A percentile compares a stretch with the other conserved stretches of the same genome.
Evolutionary conservation across 805 yeast genomes (phyloP).

Genomic region (Starmerella floricola): DNA sequence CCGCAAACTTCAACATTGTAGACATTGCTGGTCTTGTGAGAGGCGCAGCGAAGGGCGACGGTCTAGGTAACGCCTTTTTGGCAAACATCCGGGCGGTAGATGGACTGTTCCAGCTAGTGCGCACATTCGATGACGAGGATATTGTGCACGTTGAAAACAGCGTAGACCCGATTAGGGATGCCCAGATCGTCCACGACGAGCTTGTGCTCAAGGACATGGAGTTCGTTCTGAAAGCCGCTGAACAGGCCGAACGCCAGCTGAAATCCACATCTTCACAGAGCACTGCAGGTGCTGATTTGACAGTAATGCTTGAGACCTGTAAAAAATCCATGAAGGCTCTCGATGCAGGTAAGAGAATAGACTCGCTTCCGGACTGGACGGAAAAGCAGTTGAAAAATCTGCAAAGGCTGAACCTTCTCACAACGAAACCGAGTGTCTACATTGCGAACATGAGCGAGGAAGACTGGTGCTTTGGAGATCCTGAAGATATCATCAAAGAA

Average conservation of each 20-base stretch:
- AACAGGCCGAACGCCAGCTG: constrained; percentile 35
- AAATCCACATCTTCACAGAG: constrained; percentile 20
- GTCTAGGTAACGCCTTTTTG: constrained; percentile 62
- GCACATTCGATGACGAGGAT: constrained; percentile 52
- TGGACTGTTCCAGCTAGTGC: constrained; percentile 56
- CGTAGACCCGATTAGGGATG: constrained; percentile 53
- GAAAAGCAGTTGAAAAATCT: constrained; percentile 42
- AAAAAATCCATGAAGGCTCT: constrained; percentile 35
- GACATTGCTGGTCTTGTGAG: constrained; percentile 63
- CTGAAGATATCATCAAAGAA: constrained; percentile 34
- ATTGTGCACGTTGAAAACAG: constrained; percentile 54
- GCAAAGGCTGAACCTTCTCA: constrained; percentile 50
- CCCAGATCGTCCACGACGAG: constrained; percentile 53
- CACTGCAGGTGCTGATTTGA: constrained; percentile 33
- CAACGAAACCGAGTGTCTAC: constrained; percentile 81
- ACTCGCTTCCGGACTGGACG: constrained; percentile 30
- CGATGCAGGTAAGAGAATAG: constrained; percentile 53
- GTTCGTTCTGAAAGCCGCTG: constrained; percentile 46
- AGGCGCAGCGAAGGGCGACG: constrained; percentile 54
- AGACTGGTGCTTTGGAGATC: constrained; percentile 44
- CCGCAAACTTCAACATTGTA: constrained; percentile 45
- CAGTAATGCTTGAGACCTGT: constrained; percentile 31
- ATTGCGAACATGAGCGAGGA: constrained; percentile 59
- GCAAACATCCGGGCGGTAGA: constrained; percentile 60
- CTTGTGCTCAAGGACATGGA: constrained; percentile 56